Base-by-base conservation (phyloP, 176 grass and related monocot species). In the Triticum dicoccoides region DNA sequence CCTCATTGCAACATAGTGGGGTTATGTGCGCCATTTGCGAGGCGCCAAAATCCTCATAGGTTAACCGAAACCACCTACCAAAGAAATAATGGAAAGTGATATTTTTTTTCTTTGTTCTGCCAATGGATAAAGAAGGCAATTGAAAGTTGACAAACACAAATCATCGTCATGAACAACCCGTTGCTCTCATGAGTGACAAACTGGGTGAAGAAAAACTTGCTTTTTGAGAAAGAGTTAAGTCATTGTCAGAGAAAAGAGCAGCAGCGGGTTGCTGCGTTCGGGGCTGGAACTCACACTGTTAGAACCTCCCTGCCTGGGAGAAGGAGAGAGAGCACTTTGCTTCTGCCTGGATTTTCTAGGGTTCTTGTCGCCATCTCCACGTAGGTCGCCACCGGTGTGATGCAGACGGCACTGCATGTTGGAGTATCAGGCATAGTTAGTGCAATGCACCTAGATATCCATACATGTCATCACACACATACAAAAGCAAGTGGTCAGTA, bases 311-410 rank as follows among this genome's bases (percentile, higher is more conserved):
- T 76, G 0, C 45, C 12, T 3, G 2, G 8, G 45, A 45, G 5
- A 1, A 21, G 2, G 70, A 49, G 45, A 49, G 38, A 12, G 39
- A 45, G 27, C 25, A 45, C 74, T 30, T 88, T 61, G 62, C 6
- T 64, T 72, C 54, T 12, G 35, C 82, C 45, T 51, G 54, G 24
- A 80, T 84, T 68, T 68, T 76, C 29, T 84, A 70, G 58, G 68
- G 62, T 84, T 88, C 81, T 63, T 39, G 81, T 91, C 32, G 37
- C 69, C n/a, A n/a, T 91, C 81, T 77, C 86, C 82, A 81, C 70
- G 77, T 88, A 84, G 81, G 51, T 62, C 0, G 20, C 76, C 81
- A 84, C 61, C 38, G 65, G 32, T 65, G 27, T 62, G 81, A 87
- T 75, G 69, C 61, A 52, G 80, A 83, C 44, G 13, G 59, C 33